Evolutionary conservation across 2,329 filamentous ascomycete genomes (phyloP).

Genomic region (Cryphonectria carpinicola): DNA sequence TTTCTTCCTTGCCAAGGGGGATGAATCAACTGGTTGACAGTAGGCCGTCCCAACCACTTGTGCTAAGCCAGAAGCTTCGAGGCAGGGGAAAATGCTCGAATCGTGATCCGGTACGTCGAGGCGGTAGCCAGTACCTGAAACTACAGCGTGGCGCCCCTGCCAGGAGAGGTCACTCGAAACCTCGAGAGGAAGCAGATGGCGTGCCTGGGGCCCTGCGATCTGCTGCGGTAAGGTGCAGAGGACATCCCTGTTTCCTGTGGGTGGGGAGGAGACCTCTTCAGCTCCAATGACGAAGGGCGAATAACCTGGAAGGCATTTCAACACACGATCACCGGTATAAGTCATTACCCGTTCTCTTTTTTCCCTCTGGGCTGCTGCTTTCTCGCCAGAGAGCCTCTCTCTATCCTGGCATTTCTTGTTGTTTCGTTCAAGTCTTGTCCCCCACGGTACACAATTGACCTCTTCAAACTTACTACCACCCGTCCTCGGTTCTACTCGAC

Average conservation of each 20-base stretch:
- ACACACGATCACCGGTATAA: constrained; percentile 15
- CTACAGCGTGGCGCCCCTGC: neutral
- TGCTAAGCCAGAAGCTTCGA: neutral
- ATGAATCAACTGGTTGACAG: neutral
- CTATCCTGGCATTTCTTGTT: constrained; percentile 14
- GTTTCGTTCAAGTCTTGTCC: neutral
- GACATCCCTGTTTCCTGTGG: constrained; percentile 15
- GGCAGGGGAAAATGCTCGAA: neutral
- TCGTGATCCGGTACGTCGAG: constrained; percentile 19
- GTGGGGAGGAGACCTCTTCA: constrained; percentile 13
- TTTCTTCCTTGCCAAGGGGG: neutral
- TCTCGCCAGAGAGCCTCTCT: constrained; percentile 6
- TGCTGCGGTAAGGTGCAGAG: constrained; percentile 14
- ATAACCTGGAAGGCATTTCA: constrained; percentile 22
- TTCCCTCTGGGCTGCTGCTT: neutral
- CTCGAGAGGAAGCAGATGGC: constrained; percentile 4
- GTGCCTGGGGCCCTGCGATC: constrained; percentile 8
- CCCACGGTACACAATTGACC: neutral
- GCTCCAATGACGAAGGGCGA: constrained; percentile 29
- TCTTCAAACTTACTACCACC: neutral
- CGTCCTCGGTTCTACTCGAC: neutral
- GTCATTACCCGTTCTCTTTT: neutral
- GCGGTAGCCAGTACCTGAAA: constrained; percentile 6
- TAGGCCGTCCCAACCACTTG: constrained; percentile 4
- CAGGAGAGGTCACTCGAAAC: constrained; percentile 23